Base-by-base conservation (phyloP, 1,284 basidiomycete species). In the Thelephora terrestris region DNA sequence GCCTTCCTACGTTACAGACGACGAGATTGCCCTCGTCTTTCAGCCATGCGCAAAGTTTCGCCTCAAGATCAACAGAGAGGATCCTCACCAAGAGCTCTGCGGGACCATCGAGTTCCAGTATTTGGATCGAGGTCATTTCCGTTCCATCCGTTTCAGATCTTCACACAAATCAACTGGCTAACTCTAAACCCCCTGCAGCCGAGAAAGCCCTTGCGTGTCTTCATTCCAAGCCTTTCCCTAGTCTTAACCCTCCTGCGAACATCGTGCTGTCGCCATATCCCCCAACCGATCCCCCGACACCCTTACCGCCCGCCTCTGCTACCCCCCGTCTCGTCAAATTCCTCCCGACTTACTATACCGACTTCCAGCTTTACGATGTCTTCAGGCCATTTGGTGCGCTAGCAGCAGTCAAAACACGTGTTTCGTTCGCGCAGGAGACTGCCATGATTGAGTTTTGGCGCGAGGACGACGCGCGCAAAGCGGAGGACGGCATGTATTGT, bases 201-300 rank as follows among this genome's bases (percentile, higher is more conserved):
- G 91, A 94, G 68, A 91, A 89, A 65, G 91, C 90, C 3, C 71
- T 92, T 14, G 84, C 88, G 14, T 89, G 85, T 12, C 71, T 93
- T 34, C 80, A 88, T 61, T 76, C 76, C 53, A 83, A 86, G 57
- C 77, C 79, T 34, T 72, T 90, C 44, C 76, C 78, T 43, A 73
- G 71, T 52, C 57, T 78, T 45, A 61, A 71, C 36, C 77, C 81
- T 23, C 67, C 75, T 46, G 74, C 78, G 29, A 65, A 70, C 53
- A 68, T 92, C 54, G 69, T 82, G 48, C 68, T 91, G 51, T 85
- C 86, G 23, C 79, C 87, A 18, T 83, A 83, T 61, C 83, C 85
- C 2, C 78, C 78, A 16, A 84, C 80, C 9, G 76, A 70, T 29
- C 83, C 85, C 7, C 80, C 81, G 2, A 81, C 80, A 3, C 72